Evolutionary conservation across 2,329 filamentous ascomycete species (phyloP).

Genomic region (Alternaria burnsii): DNA sequence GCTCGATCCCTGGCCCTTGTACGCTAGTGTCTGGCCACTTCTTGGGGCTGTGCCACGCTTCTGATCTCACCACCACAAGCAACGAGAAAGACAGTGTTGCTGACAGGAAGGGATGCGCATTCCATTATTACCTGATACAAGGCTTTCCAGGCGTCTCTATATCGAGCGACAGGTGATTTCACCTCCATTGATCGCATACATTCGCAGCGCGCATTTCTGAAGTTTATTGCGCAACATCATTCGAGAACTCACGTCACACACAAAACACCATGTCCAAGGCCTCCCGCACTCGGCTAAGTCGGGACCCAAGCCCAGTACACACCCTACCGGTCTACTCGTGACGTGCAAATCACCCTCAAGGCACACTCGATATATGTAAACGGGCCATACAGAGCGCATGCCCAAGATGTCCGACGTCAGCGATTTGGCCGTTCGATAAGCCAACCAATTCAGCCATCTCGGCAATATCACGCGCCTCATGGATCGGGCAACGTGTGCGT

Average conservation of each 20-base stretch:
- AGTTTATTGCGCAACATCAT: neutral
- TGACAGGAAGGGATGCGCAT: constrained; percentile 4
- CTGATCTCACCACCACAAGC: constrained; percentile 10
- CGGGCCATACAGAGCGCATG: constrained; percentile 17
- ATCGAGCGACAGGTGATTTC: neutral
- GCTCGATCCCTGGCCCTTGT: constrained; percentile 11
- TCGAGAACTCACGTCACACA: constrained; percentile 17
- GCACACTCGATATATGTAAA: constrained; percentile 22
- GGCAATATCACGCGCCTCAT: constrained; percentile 19
- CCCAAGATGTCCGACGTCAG: constrained; percentile 22
- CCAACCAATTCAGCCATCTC: constrained; percentile 12
- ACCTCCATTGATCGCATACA: neutral
- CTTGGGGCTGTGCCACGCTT: constrained; percentile 27
- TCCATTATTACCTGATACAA: constrained; percentile 1
- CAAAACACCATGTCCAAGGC: constrained; percentile 22
- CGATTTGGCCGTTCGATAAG: constrained; percentile 14
- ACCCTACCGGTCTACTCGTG: constrained; percentile 26
- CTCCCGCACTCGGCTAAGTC: constrained; percentile 34
- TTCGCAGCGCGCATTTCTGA: neutral
- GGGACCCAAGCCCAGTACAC: constrained; percentile 19
- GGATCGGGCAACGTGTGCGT: constrained; percentile 2
- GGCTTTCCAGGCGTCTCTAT: neutral
- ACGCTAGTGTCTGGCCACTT: constrained; percentile 19
- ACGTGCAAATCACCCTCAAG: constrained; percentile 26
- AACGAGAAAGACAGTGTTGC: neutral